These are phyloP conservation scores for Phellopilus nigrolimitatus DNA, from an alignment of 1,284 basidiomycete species.

Conservation along the genomic window DNA sequence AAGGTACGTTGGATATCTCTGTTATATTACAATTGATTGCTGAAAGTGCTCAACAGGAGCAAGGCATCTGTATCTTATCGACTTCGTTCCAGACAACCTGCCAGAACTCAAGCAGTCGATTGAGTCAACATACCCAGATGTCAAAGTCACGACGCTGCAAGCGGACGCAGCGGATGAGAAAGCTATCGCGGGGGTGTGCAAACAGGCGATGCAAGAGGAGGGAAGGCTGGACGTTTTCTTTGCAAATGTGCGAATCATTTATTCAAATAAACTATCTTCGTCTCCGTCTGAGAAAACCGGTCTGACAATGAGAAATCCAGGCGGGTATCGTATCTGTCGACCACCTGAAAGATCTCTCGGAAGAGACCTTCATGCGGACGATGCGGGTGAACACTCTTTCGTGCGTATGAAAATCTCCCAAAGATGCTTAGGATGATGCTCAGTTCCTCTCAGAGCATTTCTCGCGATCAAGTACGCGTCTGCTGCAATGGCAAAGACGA, in stretches of 20 bases:
- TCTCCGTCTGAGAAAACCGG: not conserved
- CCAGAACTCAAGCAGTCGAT: constrained; percentile 69
- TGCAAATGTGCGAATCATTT: constrained; percentile 62
- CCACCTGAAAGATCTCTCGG: constrained; percentile 52
- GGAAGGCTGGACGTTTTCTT: constrained; percentile 91
- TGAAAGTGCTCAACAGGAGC: constrained; percentile 52
- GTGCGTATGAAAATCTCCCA: constrained; percentile 40
- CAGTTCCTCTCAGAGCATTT: constrained; percentile 62
- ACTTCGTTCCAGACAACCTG: constrained; percentile 70
- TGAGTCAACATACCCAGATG: constrained; percentile 65
- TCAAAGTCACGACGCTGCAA: constrained; percentile 68
- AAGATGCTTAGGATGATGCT: not conserved
- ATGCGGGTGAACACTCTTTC: constrained; percentile 82
- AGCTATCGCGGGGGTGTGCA: constrained; percentile 66
- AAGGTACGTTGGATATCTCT: constrained; percentile 44
- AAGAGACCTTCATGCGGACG: constrained; percentile 67
- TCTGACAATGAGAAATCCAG: constrained; percentile 32
- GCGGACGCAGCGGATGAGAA: constrained; percentile 82
- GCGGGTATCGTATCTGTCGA: constrained; percentile 54
- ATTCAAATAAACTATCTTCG: not conserved
- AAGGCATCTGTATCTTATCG: constrained; percentile 79
- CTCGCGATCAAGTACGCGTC: constrained; percentile 88
- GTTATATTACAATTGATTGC: constrained; percentile 6
- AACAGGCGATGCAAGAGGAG: constrained; percentile 72
- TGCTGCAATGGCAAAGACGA: constrained; percentile 69